These are phyloP conservation scores for Populus nigra DNA, from an alignment of 345 rosid genomes.

Conservation along the genomic window DNA sequence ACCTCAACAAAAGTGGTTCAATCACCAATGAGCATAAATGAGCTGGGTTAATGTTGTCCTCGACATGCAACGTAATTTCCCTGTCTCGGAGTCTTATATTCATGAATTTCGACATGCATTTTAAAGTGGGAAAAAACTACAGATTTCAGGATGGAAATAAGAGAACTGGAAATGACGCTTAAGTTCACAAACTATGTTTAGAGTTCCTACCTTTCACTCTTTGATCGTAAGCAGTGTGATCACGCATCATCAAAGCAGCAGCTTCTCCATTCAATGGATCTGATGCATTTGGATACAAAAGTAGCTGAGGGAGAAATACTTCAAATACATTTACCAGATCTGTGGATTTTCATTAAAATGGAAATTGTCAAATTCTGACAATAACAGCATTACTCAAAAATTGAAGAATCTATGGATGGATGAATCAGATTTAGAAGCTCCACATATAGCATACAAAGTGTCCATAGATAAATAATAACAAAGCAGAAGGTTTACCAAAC, in stretches of 20 bases:
- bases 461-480: background rate
- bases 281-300: slow-evolving; percentile 91
- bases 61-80: background rate
- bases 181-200: background rate
- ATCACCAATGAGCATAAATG: background rate
- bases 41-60: background rate
- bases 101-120: background rate
- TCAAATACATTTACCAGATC: slow-evolving; percentile 96
- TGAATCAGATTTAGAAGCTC: slow-evolving; percentile 8
- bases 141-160: background rate
- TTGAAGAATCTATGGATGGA: background rate
- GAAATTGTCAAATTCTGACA: slow-evolving; percentile 5
- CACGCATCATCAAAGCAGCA: slow-evolving; percentile 94
- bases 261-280: slow-evolving; percentile 98
- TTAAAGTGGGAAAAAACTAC: background rate
- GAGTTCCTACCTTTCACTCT: slow-evolving; percentile 71
- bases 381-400: background rate
- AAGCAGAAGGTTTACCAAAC: slow-evolving; percentile 62
- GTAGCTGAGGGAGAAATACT: slow-evolving; percentile 97
- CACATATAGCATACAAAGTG: background rate
- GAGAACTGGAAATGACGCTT: background rate
- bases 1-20: background rate
- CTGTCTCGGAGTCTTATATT: background rate
- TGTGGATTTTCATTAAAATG: slow-evolving; percentile 31
- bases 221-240: slow-evolving; percentile 71